phyloP scores from a whole-genome alignment of 2,329 filamentous ascomycete species.

The Pleoardoris graminearum region DNA sequence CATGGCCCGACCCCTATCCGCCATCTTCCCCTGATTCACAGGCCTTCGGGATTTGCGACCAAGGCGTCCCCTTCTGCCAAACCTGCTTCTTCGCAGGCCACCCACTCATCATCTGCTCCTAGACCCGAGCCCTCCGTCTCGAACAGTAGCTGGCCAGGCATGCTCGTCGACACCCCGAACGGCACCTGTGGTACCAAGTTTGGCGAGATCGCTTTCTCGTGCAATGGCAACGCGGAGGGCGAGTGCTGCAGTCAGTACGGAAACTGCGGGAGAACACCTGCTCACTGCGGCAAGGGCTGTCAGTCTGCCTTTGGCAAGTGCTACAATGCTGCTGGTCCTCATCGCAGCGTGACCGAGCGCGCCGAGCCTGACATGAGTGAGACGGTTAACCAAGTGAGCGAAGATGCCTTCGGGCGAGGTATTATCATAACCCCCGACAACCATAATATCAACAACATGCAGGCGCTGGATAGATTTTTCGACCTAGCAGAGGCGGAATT shows the following conservation, averaged over 20 bases:
- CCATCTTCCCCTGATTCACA: background rate
- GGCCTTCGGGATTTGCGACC: too few relatives aligned
- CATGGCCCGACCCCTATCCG: background rate
- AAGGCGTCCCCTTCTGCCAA: background rate
- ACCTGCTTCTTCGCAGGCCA: background rate
- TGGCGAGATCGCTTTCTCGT: conserved; percentile 11
- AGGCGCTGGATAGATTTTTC: too few relatives aligned
- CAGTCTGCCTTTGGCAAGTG: conserved; percentile 14
- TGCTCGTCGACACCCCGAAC: background rate
- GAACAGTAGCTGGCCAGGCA: background rate
- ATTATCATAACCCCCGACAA: too few relatives aligned
- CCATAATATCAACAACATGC: too few relatives aligned
- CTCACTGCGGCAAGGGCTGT: conserved; percentile 9
- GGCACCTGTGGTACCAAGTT: background rate
- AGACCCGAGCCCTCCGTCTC: background rate
- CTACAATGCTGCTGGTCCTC: background rate
- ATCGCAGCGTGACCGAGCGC: too few relatives aligned
- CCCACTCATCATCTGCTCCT: background rate
- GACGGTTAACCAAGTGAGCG: too few relatives aligned
- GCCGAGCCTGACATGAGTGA: background rate
- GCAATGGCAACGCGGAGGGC: conserved; percentile 18
- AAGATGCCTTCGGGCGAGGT: too few relatives aligned
- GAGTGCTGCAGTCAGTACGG: conserved; percentile 23
- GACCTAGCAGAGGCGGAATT: too few relatives aligned
- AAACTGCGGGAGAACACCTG: conserved; percentile 4